These are phyloP conservation scores for Cicer pinnatifidum DNA, from an alignment of 306 rosid species.

Conservation along the genomic window DNA sequence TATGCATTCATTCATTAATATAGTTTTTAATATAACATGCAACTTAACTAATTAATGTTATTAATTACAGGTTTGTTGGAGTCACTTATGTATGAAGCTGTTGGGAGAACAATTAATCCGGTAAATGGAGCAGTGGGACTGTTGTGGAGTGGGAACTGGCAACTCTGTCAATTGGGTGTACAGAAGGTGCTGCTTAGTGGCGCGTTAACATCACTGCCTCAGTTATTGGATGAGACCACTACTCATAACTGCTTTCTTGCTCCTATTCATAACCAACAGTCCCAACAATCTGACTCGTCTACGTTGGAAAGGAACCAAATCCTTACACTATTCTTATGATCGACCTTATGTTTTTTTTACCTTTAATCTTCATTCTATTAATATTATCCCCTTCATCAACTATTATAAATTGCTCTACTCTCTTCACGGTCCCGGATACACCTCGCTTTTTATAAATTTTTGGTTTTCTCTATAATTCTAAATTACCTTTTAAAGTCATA, in stretches of 20 bases:
- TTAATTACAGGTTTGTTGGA: conserved; percentile 64
- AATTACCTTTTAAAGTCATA: too few species aligned
- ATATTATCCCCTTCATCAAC: not conserved
- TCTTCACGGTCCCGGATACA: too few species aligned
- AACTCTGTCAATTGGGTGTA: conserved; percentile 72
- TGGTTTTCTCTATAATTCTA: too few species aligned
- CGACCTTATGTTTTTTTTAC: not conserved
- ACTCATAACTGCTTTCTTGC: not conserved
- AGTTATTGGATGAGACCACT: conserved; percentile 33
- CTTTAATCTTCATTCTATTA: not conserved
- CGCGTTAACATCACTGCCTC: conserved; percentile 44
- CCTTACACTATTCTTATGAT: conserved; percentile 57
- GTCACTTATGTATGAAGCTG: conserved; percentile 83
- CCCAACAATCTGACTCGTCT: conserved; percentile 43
- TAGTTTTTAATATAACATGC: too few species aligned
- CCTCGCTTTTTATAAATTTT: too few species aligned
- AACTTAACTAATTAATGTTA: too few species aligned
- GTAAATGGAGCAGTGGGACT: conserved; percentile 84
- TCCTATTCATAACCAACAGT: not conserved
- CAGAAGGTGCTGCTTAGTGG: conserved; percentile 59
- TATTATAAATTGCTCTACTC: too few species aligned
- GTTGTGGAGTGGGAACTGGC: conserved; percentile 78
- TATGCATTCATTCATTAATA: conserved; percentile 14
- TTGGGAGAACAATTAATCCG: conserved; percentile 81
- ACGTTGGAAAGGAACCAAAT: conserved; percentile 49